Evolutionary conservation across 257 asterid genomes (phyloP), one percentile per base, ranked within the genome.

Genomic region (Penstemon barbatus): DNA sequence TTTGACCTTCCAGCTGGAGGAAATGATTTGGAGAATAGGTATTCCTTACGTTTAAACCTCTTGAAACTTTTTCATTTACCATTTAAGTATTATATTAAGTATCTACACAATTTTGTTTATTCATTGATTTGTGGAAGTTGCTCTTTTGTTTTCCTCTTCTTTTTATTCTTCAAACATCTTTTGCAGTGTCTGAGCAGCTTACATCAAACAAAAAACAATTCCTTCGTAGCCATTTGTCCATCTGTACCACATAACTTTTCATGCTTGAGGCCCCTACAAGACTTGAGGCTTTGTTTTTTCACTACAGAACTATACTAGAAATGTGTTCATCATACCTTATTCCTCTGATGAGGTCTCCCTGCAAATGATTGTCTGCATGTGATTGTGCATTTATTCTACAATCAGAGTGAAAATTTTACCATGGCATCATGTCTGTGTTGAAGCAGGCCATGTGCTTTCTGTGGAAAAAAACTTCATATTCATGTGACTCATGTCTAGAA

Each of bases 1-100:
- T 91, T 94, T 75, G 99, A 97, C 60, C 96, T 91, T 49, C 97
- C 97, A 61, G 88, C 96, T 50, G 97, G 99, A 61, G 99, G 99
- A 82, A 91, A 94, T 78, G 97, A 94, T 79, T 64, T 89, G 40
- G 87, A 89, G 68, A 91, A 91, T 75, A 89, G 99, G 99, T 91
- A 83, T 56, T 0, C 7, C 41, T 65, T 7, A 58, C 25, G 18
- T 64, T 42, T 65, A n/a, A 57, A 59, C 53, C 15, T 63, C 62
- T 43, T 46, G 19, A 57, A 50, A 38, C 69, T 33, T 67, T 42
- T 45, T 50, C 55, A 19, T 36, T 55, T 54, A 13, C 43, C 36
- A 65, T 37, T 37, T 15, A 10, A 25, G 33, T 25, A 48, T 38
- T 42, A 50, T 57, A 54, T 56, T 69, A 1, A 25, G 33, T 25